These are phyloP conservation scores for Auriscalpium orientale DNA, from an alignment of 768 basidiomycete genomes.

Conservation along the genomic window DNA sequence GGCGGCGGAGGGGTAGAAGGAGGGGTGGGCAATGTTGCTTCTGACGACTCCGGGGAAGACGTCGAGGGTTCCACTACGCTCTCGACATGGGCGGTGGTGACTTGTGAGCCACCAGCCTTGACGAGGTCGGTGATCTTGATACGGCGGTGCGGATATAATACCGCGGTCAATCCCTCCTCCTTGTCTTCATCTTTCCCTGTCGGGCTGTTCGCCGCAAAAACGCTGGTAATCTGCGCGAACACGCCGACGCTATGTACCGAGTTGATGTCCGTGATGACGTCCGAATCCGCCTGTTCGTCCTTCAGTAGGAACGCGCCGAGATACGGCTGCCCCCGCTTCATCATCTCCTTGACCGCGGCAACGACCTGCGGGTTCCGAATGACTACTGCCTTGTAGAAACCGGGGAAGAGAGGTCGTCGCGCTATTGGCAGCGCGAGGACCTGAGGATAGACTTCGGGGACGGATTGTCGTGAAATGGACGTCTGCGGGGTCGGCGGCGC, in stretches of 20 bases:
- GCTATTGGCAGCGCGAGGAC: slow-evolving; percentile 94
- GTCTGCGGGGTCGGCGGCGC: slow-evolving; percentile 32
- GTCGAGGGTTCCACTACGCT: slow-evolving; percentile 23
- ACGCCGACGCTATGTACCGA: slow-evolving; percentile 91
- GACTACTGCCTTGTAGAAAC: slow-evolving; percentile 97
- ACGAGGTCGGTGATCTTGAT: slow-evolving; percentile 85
- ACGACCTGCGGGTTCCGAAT: slow-evolving; percentile 87
- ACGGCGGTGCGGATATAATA: slow-evolving; percentile 87
- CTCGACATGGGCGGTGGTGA: slow-evolving; percentile 28
- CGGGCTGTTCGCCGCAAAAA: slow-evolving; percentile 57
- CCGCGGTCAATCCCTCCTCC: slow-evolving; percentile 90
- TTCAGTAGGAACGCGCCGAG: slow-evolving; percentile 95
- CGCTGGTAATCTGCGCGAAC: slow-evolving; percentile 94
- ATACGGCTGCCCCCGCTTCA: slow-evolving; percentile 94
- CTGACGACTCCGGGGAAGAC: slow-evolving; percentile 36
- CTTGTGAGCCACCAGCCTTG: slow-evolving; percentile 44
- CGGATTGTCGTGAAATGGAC: slow-evolving; percentile 75
- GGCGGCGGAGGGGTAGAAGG: slow-evolving; percentile 28
- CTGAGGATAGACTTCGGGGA: slow-evolving; percentile 89
- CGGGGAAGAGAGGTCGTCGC: slow-evolving; percentile 90
- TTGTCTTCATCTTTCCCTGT: slow-evolving; percentile 63
- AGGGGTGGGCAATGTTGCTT: slow-evolving; percentile 37
- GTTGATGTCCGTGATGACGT: slow-evolving; percentile 82
- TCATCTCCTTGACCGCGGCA: slow-evolving; percentile 91
- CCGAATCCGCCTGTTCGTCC: slow-evolving; percentile 87